These are phyloP conservation scores for Phytopythium boreale DNA, from an alignment of 352 stramenopile genomes.

Conservation along the genomic window DNA sequence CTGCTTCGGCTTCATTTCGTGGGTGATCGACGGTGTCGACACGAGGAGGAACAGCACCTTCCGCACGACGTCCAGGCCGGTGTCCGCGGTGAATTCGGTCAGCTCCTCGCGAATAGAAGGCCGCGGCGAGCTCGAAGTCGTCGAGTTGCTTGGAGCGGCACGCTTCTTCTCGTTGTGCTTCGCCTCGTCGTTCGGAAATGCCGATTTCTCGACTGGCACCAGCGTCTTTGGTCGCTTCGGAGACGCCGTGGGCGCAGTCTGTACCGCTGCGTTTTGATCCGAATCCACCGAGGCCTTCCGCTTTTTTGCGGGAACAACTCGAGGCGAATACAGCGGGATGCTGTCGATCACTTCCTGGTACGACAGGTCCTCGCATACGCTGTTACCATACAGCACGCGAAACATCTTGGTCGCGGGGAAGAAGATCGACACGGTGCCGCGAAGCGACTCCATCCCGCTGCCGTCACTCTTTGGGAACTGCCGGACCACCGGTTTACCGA, in stretches of 20 bases:
- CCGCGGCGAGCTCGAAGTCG: not conserved
- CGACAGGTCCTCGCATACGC: conserved; percentile 50
- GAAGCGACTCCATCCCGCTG: conserved; percentile 24
- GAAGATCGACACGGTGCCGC: conserved; percentile 59
- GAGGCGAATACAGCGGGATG: conserved; percentile 35
- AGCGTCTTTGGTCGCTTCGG: conserved; percentile 26
- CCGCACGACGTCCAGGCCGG: conserved; percentile 52
- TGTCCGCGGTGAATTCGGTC: conserved; percentile 9
- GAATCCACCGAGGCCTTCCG: conserved; percentile 17
- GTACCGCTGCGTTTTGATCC: not conserved
- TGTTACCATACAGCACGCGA: conserved; percentile 59
- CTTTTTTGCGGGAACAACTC: conserved; percentile 36
- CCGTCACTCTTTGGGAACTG: conserved; percentile 25
- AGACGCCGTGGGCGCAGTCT: conserved; percentile 10
- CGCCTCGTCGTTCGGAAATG: conserved; percentile 13
- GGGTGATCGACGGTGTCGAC: conserved; percentile 30
- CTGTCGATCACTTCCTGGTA: conserved; percentile 63
- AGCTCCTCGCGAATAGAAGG: not conserved
- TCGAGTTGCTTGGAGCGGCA: not conserved
- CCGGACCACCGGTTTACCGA: conserved; percentile 43
- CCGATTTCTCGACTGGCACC: not conserved
- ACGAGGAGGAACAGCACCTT: conserved; percentile 55
- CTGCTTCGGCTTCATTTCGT: conserved; percentile 25
- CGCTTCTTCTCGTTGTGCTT: conserved; percentile 14
- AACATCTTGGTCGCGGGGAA: conserved; percentile 80